Percentiles rank a stretch among this genome's conserved stretches.
Conservation (phyloP, 2,329 filamentous ascomycete species). For the Alternaria atra region DNA sequence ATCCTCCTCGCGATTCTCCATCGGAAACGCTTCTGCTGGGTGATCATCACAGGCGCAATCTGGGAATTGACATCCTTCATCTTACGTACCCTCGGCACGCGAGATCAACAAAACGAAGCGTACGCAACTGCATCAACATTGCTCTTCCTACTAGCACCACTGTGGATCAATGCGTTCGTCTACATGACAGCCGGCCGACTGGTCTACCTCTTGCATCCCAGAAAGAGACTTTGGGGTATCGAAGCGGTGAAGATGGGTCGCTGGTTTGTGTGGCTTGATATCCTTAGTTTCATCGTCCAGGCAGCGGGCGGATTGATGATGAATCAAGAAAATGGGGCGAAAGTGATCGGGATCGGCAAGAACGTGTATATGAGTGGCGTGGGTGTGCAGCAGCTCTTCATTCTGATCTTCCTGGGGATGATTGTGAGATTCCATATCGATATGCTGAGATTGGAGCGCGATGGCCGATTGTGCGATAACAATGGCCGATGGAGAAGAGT, state of each 20-base stretch:
- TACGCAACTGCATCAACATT: not conserved
- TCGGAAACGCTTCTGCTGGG: not conserved
- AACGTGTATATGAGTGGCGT: not conserved
- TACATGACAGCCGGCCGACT: slow-evolving; percentile 54
- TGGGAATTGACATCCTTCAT: not conserved
- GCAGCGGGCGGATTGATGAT: not conserved
- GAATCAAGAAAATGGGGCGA: not conserved
- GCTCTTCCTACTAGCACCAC: not conserved
- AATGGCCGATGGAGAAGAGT: not conserved
- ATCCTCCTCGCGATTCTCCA: not conserved
- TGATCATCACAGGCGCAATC: not conserved
- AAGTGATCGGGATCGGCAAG: not conserved
- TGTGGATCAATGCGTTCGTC: slow-evolving; percentile 58
- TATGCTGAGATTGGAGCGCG: not conserved
- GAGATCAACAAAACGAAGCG: not conserved
- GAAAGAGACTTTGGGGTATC: slow-evolving; percentile 46
- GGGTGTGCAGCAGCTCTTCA: not conserved
- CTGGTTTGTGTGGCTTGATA: not conserved
- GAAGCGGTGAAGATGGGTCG: slow-evolving; percentile 46
- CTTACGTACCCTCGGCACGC: not conserved
- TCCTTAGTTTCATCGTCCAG: not conserved
- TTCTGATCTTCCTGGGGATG: not conserved
- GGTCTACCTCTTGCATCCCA: slow-evolving; percentile 51
- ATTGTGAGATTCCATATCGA: not conserved
- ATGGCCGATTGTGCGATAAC: not conserved